Base-by-base conservation (phyloP, 768 basidiomycete species). In the Boletus coccyginus region DNA sequence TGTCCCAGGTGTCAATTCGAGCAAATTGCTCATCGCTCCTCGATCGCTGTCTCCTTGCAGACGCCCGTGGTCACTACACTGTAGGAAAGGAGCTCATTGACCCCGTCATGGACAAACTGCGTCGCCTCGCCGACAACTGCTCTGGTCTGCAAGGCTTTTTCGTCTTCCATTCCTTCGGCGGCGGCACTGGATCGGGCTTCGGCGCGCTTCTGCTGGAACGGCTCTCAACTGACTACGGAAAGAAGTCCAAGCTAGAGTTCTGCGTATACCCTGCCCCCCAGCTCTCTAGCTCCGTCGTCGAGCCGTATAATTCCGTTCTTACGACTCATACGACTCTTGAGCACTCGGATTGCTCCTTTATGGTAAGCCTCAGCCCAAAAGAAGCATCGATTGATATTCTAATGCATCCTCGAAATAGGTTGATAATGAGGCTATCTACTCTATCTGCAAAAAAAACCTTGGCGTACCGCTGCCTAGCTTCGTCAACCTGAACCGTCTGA, bases 291-390 rank as follows among this genome's bases (percentile, higher is more conserved):
- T 98, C 96, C 36, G 90, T 98, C 58, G 97, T 99, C 43, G 97
- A 99, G 75, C 97, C 97, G 3, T 99, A 99, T 81, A 99, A 99
- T 82, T 90, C 91, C 1, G 90, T 97, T 51, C 81, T 99, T 59
- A 98, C 97, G 46, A 99, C 97, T 47, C 97, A 99, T 75, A 98
- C 97, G 42, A 98, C 97, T 54, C 87, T 98, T 56, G 97, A 98
- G 75, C 97, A 99, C 77, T 97, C 97, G n/a, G 97, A 99, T 78
- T 99, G 97, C 75, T 98, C 97, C 38, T 99, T 99, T 83, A 98
- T 99, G 96, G 97, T 89, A 60, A 49, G 51, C 52, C 12, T 14
- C 27, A 21, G 52, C 35, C 16, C 12, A 33, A 47, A 35, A 27
- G 33, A 21, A 46, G 11, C 24, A n/a, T 49, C 7, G 31, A 21